phyloP scores from a whole-genome alignment of 2,329 filamentous ascomycete species.

The Diaporthe eres region DNA sequence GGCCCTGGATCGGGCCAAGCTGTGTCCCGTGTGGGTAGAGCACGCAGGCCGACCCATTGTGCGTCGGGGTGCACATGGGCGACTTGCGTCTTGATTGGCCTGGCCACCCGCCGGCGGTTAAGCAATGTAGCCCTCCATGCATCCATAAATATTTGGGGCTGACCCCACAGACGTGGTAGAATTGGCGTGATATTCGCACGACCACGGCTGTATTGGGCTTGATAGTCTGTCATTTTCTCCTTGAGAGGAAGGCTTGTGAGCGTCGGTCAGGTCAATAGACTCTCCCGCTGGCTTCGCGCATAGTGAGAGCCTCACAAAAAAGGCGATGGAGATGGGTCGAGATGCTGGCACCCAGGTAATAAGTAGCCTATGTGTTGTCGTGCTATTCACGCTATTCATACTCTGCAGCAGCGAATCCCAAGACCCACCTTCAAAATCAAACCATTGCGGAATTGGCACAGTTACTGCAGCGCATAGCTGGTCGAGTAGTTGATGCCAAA shows the following conservation, averaged over 20 bases:
- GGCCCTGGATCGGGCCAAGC: slow-evolving; percentile 19
- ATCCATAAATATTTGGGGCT: slow-evolving; percentile 22
- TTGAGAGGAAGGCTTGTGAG: background rate
- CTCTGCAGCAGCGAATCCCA: background rate
- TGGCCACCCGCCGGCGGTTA: slow-evolving; percentile 39
- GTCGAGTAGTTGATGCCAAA: background rate
- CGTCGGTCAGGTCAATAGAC: background rate
- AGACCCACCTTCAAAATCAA: background rate
- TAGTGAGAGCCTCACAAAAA: background rate
- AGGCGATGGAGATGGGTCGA: background rate
- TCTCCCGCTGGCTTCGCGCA: background rate
- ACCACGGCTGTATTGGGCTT: background rate
- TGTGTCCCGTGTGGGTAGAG: slow-evolving; percentile 5
- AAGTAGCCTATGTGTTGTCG: too few species aligned
- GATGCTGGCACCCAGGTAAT: background rate
- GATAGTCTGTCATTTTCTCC: background rate
- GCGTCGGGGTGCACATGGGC: slow-evolving; percentile 27
- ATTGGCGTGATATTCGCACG: background rate
- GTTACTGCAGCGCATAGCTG: background rate
- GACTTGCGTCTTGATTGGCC: slow-evolving; percentile 36
- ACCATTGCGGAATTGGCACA: background rate
- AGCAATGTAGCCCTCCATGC: slow-evolving; percentile 27
- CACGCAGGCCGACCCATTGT: slow-evolving; percentile 20
- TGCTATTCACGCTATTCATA: background rate
- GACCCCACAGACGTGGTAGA: slow-evolving; percentile 7